Conservation (phyloP, 345 rosid genomes). For the Salix caprea region DNA sequence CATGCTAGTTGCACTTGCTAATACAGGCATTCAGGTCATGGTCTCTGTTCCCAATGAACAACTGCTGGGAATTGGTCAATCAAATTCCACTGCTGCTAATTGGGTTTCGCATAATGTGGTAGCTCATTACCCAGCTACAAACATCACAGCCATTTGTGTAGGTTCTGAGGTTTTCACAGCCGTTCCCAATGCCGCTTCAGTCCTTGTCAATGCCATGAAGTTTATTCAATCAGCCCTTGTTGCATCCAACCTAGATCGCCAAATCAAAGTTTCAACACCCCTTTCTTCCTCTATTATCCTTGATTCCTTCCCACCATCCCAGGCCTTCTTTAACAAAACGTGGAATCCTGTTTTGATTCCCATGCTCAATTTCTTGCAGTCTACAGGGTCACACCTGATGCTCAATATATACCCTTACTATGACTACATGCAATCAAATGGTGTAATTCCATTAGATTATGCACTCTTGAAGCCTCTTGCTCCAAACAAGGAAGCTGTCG, state of each 20-base stretch:
- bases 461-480: conserved; percentile 91
- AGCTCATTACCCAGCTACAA: conserved; percentile 87
- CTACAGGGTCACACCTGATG: conserved; percentile 76
- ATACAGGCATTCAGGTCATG: conserved; percentile 75
- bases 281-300: conserved; percentile 81
- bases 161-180: conserved; percentile 87
- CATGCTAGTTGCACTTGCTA: conserved; percentile 85
- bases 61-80: conserved; percentile 91
- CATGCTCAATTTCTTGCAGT: conserved; percentile 75
- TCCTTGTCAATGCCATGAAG: conserved; percentile 78
- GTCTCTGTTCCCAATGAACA: conserved; percentile 93
- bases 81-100: conserved; percentile 95
- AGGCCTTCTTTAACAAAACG: conserved; percentile 91
- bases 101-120: conserved; percentile 87
- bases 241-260: conserved; percentile 81
- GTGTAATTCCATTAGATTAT: conserved; percentile 76
- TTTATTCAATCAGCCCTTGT: conserved; percentile 85
- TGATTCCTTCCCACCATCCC: conserved; percentile 98
- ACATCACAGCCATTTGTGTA: conserved; percentile 91
- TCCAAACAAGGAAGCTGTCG: conserved; percentile 93
- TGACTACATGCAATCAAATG: conserved; percentile 79
- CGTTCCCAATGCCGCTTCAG: conserved; percentile 69
- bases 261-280: conserved; percentile 85
- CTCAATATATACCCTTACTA: conserved; percentile 90
- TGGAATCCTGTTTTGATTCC: conserved; percentile 89